Evolutionary conservation across 192 early-diverging fungal species (phyloP).

Genomic region (Backusella australiensis): DNA sequence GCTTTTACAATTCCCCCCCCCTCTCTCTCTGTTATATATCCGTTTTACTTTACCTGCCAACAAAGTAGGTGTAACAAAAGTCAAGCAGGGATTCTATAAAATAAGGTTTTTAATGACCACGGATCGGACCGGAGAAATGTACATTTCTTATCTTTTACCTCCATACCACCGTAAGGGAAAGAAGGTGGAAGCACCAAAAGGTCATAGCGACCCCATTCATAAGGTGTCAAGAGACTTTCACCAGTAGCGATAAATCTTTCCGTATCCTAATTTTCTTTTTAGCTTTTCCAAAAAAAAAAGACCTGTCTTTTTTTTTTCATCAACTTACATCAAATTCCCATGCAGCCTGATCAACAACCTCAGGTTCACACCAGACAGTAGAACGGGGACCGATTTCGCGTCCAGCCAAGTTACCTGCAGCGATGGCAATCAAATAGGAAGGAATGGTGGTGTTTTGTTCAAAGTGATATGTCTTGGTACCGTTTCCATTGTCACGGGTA

Average conservation of each 20-base stretch:
- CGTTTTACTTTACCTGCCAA: constrained; percentile 59
- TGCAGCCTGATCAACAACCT: constrained; percentile 82
- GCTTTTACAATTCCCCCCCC: background rate
- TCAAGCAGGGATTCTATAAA: constrained; percentile 92
- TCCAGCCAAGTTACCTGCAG: constrained; percentile 86
- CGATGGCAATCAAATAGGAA: constrained; percentile 92
- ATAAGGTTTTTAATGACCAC: background rate
- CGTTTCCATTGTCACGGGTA: constrained; percentile 49
- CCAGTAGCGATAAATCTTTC: constrained; percentile 66
- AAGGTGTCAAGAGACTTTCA: constrained; percentile 81
- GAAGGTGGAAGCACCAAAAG: constrained; percentile 85
- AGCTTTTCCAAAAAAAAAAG: background rate
- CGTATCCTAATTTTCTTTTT: constrained; percentile 36
- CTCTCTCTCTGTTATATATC: background rate
- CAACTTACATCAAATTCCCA: constrained; percentile 82
- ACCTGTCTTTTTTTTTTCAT: background rate
- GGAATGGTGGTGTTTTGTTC: constrained; percentile 88
- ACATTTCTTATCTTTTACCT: constrained; percentile 28
- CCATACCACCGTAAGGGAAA: constrained; percentile 70
- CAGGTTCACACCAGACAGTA: constrained; percentile 97
- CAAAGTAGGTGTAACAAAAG: constrained; percentile 98
- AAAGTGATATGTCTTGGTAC: constrained; percentile 69
- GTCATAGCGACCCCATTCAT: constrained; percentile 96
- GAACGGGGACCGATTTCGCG: constrained; percentile 84
- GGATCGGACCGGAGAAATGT: background rate